Percentiles rank a stretch among this genome's conserved stretches.
Evolutionary conservation across 2,329 filamentous ascomycete species (phyloP).

Genomic region (Microdochium trichocladiopsis): DNA sequence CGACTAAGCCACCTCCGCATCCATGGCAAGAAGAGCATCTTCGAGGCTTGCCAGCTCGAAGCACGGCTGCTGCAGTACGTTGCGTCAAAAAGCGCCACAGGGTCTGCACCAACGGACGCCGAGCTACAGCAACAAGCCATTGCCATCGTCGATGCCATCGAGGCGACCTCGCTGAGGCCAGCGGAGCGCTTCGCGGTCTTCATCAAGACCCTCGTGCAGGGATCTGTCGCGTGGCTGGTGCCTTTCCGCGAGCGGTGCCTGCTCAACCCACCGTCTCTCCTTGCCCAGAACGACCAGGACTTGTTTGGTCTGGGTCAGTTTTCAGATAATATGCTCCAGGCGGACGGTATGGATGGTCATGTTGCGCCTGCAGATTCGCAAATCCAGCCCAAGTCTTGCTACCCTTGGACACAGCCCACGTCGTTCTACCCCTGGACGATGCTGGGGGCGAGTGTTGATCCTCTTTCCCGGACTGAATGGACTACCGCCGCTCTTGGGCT

Average conservation of each 20-base stretch:
- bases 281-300: too few species aligned
- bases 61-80: slow-evolving; percentile 47
- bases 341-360: too few species aligned
- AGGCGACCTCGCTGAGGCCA: slow-evolving; percentile 54
- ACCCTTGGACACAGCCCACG: too few species aligned
- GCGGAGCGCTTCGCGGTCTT: slow-evolving; percentile 45
- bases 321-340: too few species aligned
- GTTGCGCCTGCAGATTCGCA: too few species aligned
- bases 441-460: too few species aligned
- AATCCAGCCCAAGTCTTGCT: too few species aligned
- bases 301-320: too few species aligned
- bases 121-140: slow-evolving; percentile 50
- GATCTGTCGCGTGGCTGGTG: not conserved
- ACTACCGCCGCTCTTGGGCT: too few species aligned
- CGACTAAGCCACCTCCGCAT: slow-evolving; percentile 42
- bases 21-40: slow-evolving; percentile 51
- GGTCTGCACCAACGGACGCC: slow-evolving; percentile 44
- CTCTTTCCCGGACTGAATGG: too few species aligned
- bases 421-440: too few species aligned
- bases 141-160: slow-evolving; percentile 54
- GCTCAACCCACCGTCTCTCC: too few species aligned
- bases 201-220: slow-evolving; percentile 11
- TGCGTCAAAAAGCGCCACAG: slow-evolving; percentile 34
- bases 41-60: slow-evolving; percentile 50
- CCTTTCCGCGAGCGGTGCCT: not conserved